These are phyloP conservation scores for Candida krabiensis DNA, from an alignment of 805 yeast genomes.

Conservation along the genomic window DNA sequence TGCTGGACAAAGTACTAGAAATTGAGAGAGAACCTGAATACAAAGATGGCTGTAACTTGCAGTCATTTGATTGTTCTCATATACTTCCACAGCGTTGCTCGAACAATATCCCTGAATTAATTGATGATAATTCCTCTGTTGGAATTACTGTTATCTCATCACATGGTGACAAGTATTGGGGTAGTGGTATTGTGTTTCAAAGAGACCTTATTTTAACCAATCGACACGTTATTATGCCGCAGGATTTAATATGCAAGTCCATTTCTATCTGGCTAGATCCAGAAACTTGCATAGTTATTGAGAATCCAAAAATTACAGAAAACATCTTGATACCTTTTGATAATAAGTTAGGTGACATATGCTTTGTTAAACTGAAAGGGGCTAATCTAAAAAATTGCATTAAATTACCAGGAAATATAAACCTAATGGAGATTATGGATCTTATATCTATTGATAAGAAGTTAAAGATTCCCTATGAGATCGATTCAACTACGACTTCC, in stretches of 20 bases:
- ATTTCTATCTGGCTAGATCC: constrained; percentile 11
- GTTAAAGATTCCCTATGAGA: not conserved
- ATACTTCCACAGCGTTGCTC: not conserved
- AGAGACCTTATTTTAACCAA: constrained; percentile 38
- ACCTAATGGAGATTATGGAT: constrained; percentile 1
- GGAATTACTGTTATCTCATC: constrained; percentile 14
- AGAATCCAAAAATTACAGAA: constrained; percentile 6
- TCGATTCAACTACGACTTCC: constrained; percentile 24
- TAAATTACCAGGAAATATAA: constrained; percentile 2
- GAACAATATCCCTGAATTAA: not conserved
- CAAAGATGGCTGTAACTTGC: not conserved
- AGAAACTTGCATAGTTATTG: not conserved
- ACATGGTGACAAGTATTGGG: constrained; percentile 35
- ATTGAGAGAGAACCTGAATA: not conserved
- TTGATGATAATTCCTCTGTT: constrained; percentile 10
- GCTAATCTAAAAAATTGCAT: not conserved
- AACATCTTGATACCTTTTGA: constrained; percentile 33
- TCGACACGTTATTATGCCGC: constrained; percentile 36
- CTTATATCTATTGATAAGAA: not conserved
- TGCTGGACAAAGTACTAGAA: not conserved
- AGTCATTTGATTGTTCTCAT: no score
- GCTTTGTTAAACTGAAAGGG: constrained; percentile 34
- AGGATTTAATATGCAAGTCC: constrained; percentile 15
- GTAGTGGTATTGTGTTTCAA: constrained; percentile 40
- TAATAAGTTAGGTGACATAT: constrained; percentile 33